Evolutionary conservation across 306 rosid genomes (phyloP), one percentile per base, ranked within the genome.

Genomic region (Hippophae gyantsensis): DNA sequence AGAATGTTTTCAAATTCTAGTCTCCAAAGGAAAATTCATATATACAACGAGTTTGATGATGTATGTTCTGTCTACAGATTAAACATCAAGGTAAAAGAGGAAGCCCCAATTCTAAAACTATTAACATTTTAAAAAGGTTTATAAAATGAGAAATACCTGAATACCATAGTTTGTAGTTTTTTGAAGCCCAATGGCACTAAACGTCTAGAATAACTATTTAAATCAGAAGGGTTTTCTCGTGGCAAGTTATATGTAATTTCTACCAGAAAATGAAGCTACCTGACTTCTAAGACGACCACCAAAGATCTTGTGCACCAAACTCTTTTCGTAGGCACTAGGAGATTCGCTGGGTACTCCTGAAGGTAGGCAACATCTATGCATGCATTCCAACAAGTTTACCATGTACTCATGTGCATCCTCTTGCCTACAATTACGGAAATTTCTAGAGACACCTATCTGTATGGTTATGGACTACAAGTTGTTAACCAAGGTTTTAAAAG

Each of bases 321-420:
- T 93, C 76, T 82, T 93, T 57, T 93, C 99, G 57, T 84, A 93
- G 60, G 99, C 97, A 82, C 86, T 59, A 42, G 96, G 89, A 60
- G 97, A 93, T 83, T 88, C 95, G 51, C 87, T 93, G 13, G 95
- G 94, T 62, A 93, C 81, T 14, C 99, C 97, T 67, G 89, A 84
- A 61, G 99, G 99, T 27, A 88, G 72, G 74, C 99, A 93, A 68
- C 99, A 93, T 71, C 82, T 84, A 76, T 93, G 99, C 99, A 93
- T 88, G 7, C 90, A 88, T 69, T 93, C 99, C 62, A 93, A 88
- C 80, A 93, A 84, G 78, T 93, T 88, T 42, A 93, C 99, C 99
- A 93, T 93, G 85, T 88, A 93, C 67, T 93, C 99, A 43, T 93
- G 97, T 13, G 99, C 99, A 86, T 93, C 97, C 69, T 93, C 99